Conservation (phyloP, 176 grass and related monocot species). For the Hordeum marinum region DNA sequence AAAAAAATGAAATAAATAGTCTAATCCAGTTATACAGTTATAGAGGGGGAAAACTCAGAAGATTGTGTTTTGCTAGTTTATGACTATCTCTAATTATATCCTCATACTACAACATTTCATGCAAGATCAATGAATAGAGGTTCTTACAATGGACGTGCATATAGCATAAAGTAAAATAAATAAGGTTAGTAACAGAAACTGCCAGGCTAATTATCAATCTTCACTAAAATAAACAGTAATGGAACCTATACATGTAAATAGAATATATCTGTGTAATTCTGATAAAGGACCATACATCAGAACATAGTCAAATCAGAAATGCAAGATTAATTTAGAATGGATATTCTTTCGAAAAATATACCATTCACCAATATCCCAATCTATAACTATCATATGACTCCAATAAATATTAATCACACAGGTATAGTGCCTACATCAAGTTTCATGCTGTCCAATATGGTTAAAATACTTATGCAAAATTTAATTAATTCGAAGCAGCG, state of each 20-base stretch:
- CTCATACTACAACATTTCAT: neutral
- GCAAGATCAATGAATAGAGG: neutral
- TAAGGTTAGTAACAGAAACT: neutral
- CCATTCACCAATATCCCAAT: constrained; percentile 4
- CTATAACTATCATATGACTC: neutral
- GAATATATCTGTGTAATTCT: neutral
- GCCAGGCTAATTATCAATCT: neutral
- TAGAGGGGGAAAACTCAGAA: neutral
- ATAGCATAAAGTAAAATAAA: neutral
- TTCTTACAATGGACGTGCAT: neutral
- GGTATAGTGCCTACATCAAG: neutral
- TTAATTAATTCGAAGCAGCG: neutral
- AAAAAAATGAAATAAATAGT: neutral
- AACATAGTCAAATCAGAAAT: neutral
- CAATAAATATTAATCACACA: neutral
- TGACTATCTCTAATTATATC: neutral
- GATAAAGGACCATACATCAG: neutral
- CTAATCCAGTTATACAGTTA: neutral
- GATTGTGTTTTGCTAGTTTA: neutral
- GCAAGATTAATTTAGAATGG: neutral
- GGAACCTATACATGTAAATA: neutral
- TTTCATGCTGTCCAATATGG: neutral
- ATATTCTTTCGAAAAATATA: neutral
- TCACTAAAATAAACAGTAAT: neutral
- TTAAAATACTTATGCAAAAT: neutral